Base-by-base conservation (phyloP, 306 rosid genomes). In the Gynostemma pentaphyllum region DNA sequence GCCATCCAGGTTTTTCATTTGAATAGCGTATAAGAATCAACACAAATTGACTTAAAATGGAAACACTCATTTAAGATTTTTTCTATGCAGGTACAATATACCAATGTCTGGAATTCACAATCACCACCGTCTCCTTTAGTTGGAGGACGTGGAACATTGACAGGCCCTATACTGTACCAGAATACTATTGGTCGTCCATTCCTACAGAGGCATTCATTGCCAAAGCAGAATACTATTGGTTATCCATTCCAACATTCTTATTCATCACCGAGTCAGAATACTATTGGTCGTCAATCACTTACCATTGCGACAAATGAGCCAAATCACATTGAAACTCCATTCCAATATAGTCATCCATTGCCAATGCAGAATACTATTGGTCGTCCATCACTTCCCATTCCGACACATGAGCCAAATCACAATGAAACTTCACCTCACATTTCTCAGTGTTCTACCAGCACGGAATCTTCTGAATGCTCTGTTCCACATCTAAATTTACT, bases 1-100 rank as follows among this genome's bases (percentile, higher is more conserved):
- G 75, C 80, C 39, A 83, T 88, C 57, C 86, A 83, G 84, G 94
- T 88, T 46, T 62, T 24, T 15, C 34, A 23, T 55, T 55, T 55
- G 62, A 27, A 7, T 14, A 55, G 14, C 10, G 29, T 10, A 11
- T n/a, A 55, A 55, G 52, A 42, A 63, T 45, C 45, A 18, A 7
- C 53, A 49, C 29, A 22, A 34, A 27, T 28, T 62, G 24, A 61
- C 46, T 29, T 52, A 49, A 5, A 22, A 9, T 14, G n/a, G 23
- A 51, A 36, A 42, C 28, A 27, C 45, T 21, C 18, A 7, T 56
- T 46, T 53, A 66, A 14, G n/a, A n/a, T 45, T 29, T 57, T 40
- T 69, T 53, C 44, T 68, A 61, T 59, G 48, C 79, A 81, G 90
- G 68, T 88, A 32, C 83, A 70, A 40, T 47, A 69, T 73, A 49